These are phyloP conservation scores for Sclerotinia sclerotiorum DNA, from an alignment of 2,329 filamentous ascomycete species.

Conservation along the genomic window DNA sequence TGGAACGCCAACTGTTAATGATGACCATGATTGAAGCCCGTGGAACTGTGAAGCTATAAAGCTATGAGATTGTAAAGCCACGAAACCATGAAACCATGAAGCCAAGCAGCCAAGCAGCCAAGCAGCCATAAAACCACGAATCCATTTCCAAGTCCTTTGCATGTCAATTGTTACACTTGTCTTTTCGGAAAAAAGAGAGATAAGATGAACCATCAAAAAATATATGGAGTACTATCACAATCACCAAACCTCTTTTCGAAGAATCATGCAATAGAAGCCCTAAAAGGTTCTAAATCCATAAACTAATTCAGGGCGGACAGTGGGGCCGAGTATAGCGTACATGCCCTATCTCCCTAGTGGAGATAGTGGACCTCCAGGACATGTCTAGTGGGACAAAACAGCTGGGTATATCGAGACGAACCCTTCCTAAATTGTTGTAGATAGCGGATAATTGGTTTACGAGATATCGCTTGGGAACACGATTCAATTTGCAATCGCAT, in stretches of 20 bases:
- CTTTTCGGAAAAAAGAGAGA: not conserved
- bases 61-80: not conserved
- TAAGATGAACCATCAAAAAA: not conserved
- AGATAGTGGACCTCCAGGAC: too few species aligned
- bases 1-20: not conserved
- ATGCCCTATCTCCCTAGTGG: not conserved
- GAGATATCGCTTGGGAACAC: not conserved
- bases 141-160: not conserved
- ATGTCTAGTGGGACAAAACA: not conserved
- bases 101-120: not conserved
- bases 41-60: too few species aligned
- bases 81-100: not conserved
- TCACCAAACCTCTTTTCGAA: too few species aligned
- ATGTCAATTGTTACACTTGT: not conserved
- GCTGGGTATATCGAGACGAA: conserved; percentile 2
- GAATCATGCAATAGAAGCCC: not conserved
- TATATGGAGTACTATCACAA: too few species aligned
- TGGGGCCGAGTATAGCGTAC: conserved; percentile 3
- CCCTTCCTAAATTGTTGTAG: not conserved
- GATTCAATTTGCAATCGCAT: conserved; percentile 2
- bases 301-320: not conserved
- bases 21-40: not conserved
- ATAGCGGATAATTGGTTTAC: conserved; percentile 13
- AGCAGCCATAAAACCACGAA: not conserved
- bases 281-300: conserved; percentile 13